Base-by-base conservation (phyloP, 108 stramenopile genomes). In the Discostella pseudostelligera region DNA sequence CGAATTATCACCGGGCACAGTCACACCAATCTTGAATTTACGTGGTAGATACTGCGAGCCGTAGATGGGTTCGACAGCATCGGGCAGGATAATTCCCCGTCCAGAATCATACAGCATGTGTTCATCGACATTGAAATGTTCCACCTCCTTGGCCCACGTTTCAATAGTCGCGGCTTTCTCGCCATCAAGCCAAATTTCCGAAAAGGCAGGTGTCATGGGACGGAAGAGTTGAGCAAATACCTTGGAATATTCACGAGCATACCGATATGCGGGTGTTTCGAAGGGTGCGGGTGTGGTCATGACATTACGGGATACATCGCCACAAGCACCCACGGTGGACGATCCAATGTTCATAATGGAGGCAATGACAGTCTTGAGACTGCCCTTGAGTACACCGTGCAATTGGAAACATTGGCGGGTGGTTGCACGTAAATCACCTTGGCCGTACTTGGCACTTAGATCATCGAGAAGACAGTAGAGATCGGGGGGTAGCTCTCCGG, bases 1-100 rank as follows among this genome's bases (percentile, higher is more conserved):
- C 29, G 88, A 88, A 81, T 99, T 99, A 74, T 96, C 96, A 3
- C 96, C 96, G 2, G 88, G 88, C 45, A 97, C 96, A 4, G 98
- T 97, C 21, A 99, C 87, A 48, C 93, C 96, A 68, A 99, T 97
- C 89, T 99, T 99, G 83, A 97, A 99, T 79, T 99, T 99, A 14
- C 96, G 89, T 8, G 98, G 98, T 59, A 99, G 76, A 75, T 99
- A 99, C 28, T 89, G 87, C 59, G 93, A 87, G 36, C 98, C 98
- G 81, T 99, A 99, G 22, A 99, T 72, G 12, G 97, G 96, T 78
- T 99, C 98, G 13, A 87, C 81, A 60, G 87, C 43, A 61, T 96
- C 87, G 0, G 68, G 58, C 2, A 96, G 72, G 62, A 97, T 76
- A 26, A 92, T 86, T 12, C 97, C 97, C 22, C 90, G 71, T 19